phyloP scores from a whole-genome alignment of 352 stramenopile genomes.

The Phytopythium chamaehyphon region DNA sequence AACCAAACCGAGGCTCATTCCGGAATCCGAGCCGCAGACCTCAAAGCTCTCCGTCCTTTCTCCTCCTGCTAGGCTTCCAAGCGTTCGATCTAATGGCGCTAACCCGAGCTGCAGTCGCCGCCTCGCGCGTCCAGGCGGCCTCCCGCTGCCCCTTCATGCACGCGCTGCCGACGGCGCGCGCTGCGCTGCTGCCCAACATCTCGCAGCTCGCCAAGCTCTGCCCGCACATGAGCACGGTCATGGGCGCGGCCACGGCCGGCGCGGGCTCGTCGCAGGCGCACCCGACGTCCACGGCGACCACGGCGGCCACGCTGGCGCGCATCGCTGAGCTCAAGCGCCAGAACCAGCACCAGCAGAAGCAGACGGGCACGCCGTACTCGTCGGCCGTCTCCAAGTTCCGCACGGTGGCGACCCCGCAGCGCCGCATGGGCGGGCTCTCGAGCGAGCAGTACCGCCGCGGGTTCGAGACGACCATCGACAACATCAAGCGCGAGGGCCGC shows the following conservation, averaged over 20 bases:
- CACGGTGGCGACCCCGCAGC: constrained; percentile 47
- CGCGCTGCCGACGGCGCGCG: constrained; percentile 62
- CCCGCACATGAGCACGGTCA: constrained; percentile 82
- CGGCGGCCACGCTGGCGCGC: constrained; percentile 64
- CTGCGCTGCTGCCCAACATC: constrained; percentile 82
- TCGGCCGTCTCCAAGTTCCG: constrained; percentile 51
- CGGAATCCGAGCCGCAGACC: no score
- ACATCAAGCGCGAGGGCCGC: constrained; percentile 82
- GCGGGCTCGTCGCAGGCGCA: constrained; percentile 59
- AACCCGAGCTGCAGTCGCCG: constrained; percentile 62
- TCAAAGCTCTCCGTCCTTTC: no score
- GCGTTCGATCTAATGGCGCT: constrained; percentile 40
- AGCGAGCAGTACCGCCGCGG: constrained; percentile 59
- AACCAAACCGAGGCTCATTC: constrained; percentile 22
- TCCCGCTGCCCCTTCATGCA: constrained; percentile 85
- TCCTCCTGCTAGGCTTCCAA: constrained; percentile 1
- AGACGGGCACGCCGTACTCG: constrained; percentile 21
- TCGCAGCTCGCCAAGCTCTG: constrained; percentile 81
- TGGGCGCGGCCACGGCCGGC: constrained; percentile 48
- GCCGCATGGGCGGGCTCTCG: constrained; percentile 58
- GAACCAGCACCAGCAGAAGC: constrained; percentile 22
- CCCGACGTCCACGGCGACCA: constrained; percentile 34
- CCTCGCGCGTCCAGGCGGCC: constrained; percentile 61
- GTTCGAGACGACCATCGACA: constrained; percentile 71
- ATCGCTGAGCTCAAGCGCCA: constrained; percentile 70